Evolutionary conservation across 306 rosid genomes (phyloP).

Genomic region (Fragaria ananassa): DNA sequence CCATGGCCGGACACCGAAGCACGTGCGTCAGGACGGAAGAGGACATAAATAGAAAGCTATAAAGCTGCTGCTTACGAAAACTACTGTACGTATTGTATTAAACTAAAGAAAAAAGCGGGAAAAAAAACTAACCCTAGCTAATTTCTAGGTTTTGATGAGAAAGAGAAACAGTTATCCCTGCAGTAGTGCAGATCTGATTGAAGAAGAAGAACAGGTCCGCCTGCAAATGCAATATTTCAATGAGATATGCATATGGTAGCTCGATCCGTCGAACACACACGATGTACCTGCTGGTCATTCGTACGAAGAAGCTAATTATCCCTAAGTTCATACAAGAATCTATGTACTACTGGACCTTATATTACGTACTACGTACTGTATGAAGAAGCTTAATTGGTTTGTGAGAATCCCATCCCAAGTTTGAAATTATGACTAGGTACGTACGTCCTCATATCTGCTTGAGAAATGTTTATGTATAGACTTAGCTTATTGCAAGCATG

Average conservation of each 20-base stretch:
- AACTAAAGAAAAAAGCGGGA: slow-evolving; percentile 12
- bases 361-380: neutral
- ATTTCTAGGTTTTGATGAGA: neutral
- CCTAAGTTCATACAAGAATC: neutral
- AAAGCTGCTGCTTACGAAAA: slow-evolving; percentile 9
- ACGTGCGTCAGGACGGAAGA: neutral
- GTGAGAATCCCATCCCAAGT: neutral
- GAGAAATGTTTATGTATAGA: neutral
- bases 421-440: neutral
- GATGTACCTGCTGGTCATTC: neutral
- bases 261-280: neutral
- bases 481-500: neutral
- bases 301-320: neutral
- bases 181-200: neutral
- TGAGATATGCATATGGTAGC: neutral
- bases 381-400: neutral
- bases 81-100: neutral
- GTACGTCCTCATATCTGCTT: neutral
- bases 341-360: neutral
- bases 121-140: neutral
- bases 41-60: slow-evolving; percentile 12
- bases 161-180: neutral
- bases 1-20: slow-evolving; percentile 8
- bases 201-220: neutral
- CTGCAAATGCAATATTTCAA: neutral